Base-by-base conservation (phyloP, 768 basidiomycete genomes). In the Pulveroboletus sp. region DNA sequence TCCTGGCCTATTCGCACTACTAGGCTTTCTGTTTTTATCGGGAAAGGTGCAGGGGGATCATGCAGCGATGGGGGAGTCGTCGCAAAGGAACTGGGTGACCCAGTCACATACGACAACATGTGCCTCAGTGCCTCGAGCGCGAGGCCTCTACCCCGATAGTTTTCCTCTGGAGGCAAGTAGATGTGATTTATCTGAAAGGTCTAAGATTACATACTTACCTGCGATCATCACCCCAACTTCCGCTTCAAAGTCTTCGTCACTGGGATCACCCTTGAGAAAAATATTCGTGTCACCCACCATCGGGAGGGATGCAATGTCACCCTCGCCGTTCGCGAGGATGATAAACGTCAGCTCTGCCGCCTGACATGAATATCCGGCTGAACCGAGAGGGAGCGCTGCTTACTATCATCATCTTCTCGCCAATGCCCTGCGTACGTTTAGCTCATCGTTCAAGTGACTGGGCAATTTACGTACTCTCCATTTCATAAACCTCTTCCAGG, bases 281-380 rank as follows among this genome's bases (percentile, higher is more conserved):
- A 96, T 68, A 65, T 96, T 96, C 30, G 93, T 92, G 63, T 97
- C 94, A 27, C 94, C 94, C 17, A 94, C 71, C 92, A 95, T 93
- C 10, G 76, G 78, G 51, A 74, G 61, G 63, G 67, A 58, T 72
- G 68, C 58, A 50, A 55, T 49, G 11, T 58, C 50, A 1, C 64
- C 62, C 17, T 53, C 55, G 8, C 63, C 51, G 6, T 68, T 58
- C 29, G 79, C 78, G 38, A 93, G 81, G 41, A 97, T 71, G 68
- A 97, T 95, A 65, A 95, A 95, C 0, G 93, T 95, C 13, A 95
- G 70, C 65, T 95, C 84, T 86, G 62, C 14, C 44, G 13, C 11
- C 43, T 4, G 41, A 29, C n/a, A 17, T 60, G 37, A 51, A 42
- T 16, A 14, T 39, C 32, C 30, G 20, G 5, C 29, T 19, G 23